Evolutionary conservation across 805 yeast species (phyloP), one percentile per base, ranked within the genome.

Genomic region (Wickerhamomyces ciferrii): DNA sequence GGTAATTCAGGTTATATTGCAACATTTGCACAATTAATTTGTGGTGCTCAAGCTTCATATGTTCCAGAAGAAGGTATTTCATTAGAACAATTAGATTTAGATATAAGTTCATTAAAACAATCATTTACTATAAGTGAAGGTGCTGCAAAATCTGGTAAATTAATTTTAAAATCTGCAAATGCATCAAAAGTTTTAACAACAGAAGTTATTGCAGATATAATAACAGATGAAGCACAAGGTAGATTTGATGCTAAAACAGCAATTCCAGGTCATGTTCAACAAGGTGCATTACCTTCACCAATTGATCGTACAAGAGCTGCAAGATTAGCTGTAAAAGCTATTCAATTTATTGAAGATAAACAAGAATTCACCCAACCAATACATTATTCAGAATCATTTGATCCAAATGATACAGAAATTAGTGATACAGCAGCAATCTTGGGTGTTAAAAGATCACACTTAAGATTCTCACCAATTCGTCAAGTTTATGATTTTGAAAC

Each of bases 401-500:
- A 66, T 19, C 65, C 67, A 25, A 62, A 71, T 27, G 69, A 70
- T 50, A 64, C 61, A 38, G 65, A 53, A 5, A 60, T 71, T 25
- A 49, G 69, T 27, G 72, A 61, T 4, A 84, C 95, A 41, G 90
- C 95, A 18, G 78, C 85, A 36, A 96, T 92, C 21, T 68, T 92
- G 51, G 97, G 98, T 58, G 78, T 90, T 51, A 78, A 81, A 62
- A 79, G 87, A 42, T 81, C 95, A 14, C 87, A 84, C 59, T 72
- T 92, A 59, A 78, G 67, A 48, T 90, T 87, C 71, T 75, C 87
- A 11, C 73, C 94, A 10, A 77, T 94, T 47, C 76, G 87, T 62
- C 78, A 76, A 49, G 74, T 92, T 53, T 91, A 87, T 68, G 96
- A 91, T 62, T 84, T 72, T 61, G 98, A 94, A 68, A 89, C 98